Evolutionary conservation across 345 rosid genomes (phyloP), one percentile per base, ranked within the genome.

Genomic region (Eucalyptus sideroxylon): DNA sequence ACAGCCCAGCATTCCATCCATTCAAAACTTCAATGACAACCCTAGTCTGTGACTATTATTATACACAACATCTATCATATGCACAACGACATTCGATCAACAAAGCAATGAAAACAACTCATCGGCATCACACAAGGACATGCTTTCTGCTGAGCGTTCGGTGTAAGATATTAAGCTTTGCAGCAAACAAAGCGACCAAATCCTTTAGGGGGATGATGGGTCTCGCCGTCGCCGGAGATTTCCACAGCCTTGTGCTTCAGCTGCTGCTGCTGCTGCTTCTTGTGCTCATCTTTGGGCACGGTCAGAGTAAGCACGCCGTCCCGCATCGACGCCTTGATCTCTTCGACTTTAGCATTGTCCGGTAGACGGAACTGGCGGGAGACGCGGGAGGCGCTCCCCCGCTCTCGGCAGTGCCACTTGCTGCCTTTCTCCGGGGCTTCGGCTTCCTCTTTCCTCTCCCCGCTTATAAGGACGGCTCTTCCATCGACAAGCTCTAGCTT

Each of bases 381-480:
- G 83, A 90, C 87, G 13, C 87, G 87, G 77, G 56, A 67, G 14
- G 93, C 89, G 8, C 42, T 55, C 4, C 21, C 7, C 81, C 92
- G 87, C 89, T 93, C 95, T 89, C 87, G 90, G 89, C 94, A 91
- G 49, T 92, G 95, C 94, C 95, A 93, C 89, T 87, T 91, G 26
- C 37, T 72, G 17, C 82, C 91, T 67, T 91, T 88, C 37, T 88
- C 91, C n/a, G 56, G 88, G 0, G 82, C 88, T 27, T 50, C 55
- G 30, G 88, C 87, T 3, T 85, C 92, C 50, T 92, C 92, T 87
- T 89, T 88, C 47, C 91, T 87, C 81, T 85, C 91, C 4, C 87
- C 93, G 21, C 89, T 88, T 23, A 94, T 62, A 6, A 56, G 89
- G 21, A 93, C 89, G 30, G 89, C 87, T 60, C 90, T 80, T 4